Base-by-base conservation (phyloP, 352 stramenopile genomes). In the Globisporangium acanthophoron region DNA sequence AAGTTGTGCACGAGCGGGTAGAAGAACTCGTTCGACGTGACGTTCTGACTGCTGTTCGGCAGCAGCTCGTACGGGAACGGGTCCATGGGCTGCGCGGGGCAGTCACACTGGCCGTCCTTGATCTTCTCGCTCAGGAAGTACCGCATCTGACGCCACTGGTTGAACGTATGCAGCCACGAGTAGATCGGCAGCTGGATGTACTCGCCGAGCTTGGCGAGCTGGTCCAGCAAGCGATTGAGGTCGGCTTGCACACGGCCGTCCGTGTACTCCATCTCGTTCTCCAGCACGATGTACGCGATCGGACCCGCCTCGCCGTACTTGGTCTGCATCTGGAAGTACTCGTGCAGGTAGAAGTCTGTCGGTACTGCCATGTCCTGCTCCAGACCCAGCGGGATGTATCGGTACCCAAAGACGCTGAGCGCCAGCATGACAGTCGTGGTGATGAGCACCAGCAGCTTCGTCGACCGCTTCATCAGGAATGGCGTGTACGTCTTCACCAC, bases 311-410 rank as follows among this genome's bases (percentile, higher is more conserved):
- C 86, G 43, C 86, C 87, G 41, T 83, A 78, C 50, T 83, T 75
- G 24, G 87, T 93, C 61, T 97, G 86, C 35, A 79, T 77, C 43
- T 91, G 66, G 60, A 96, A 97, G 57, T 96, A 97, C 37, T 88
- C 78, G 56, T 96, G 84, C 8, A 97, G 64, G 52, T 96, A 96
- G 46, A 92, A 96, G 51, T 96, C 83, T 0, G 79, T 84, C 6
- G 89, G 89, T 13, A 96, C 79, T 0, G 87, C 89, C 52, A 96
- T 73, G 57, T 94, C 80, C 70, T 96, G 89, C 54, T 96, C 83
- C 4, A 97, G 74, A 5, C 89, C 89, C 31, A 97, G 71, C 21
- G 73, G 75, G n/a, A 96, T 68, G n/a, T 88, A 65, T 0, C 54
- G 66, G 2, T 77, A 78, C 11, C 79, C 85, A 29, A 88, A 70